phyloP scores from a whole-genome alignment of 2,329 filamentous ascomycete genomes.

The Ascochyta viciae-villosae region DNA sequence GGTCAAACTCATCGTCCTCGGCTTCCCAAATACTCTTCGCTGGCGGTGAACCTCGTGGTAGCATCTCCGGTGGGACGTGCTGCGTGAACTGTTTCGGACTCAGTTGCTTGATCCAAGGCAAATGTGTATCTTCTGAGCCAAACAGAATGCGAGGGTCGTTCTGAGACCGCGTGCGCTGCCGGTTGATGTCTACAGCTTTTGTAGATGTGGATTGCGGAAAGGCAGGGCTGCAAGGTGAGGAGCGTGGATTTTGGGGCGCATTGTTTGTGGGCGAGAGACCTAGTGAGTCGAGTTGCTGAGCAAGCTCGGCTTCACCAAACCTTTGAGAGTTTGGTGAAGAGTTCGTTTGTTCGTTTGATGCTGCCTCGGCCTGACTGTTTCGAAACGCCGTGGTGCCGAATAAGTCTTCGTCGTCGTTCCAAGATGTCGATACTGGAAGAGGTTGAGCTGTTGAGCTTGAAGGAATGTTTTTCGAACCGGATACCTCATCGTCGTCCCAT shows the following conservation, averaged over 20 bases:
- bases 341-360: background rate
- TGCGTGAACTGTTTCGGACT: conserved; percentile 9
- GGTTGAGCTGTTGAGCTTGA: background rate
- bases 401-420: background rate
- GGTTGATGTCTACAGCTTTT: background rate
- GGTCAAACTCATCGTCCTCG: conserved; percentile 24
- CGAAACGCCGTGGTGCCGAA: background rate
- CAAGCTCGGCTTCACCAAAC: background rate
- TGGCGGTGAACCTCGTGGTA: conserved; percentile 1
- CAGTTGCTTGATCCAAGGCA: conserved; percentile 10
- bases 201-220: background rate
- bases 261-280: background rate
- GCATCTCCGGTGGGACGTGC: background rate
- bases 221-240: background rate
- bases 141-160: conserved; percentile 7
- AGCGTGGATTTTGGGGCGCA: background rate
- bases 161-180: background rate
- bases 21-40: conserved; percentile 20
- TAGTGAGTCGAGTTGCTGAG: background rate
- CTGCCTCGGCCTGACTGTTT: background rate
- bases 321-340: background rate
- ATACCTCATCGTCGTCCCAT: background rate
- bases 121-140: conserved; percentile 9
- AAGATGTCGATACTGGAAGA: background rate
- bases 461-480: background rate